Evolutionary conservation across 140 eudicot species (phyloP), one percentile per base, ranked within the genome.

Genomic region (Stevia rebaudiana): DNA sequence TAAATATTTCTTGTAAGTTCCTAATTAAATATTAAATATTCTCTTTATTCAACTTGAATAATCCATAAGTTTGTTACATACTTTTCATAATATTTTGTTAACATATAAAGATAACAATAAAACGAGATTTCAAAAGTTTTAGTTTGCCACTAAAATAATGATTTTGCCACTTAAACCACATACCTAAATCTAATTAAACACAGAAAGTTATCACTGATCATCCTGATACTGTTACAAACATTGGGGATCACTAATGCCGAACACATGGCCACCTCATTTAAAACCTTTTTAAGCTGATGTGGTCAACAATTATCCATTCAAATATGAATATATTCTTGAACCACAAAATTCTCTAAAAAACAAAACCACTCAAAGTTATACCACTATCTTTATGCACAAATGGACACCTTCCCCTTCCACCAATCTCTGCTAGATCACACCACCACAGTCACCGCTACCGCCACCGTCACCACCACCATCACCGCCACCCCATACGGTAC

Each of bases 401-500:
- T 76, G 83, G 69, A 70, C 36, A 19, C 65, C 47, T 74, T 69
- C 55, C 63, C 3, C 55, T 78, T 78, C 73, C 61, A 44, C 68
- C 81, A 50, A 16, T 80, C 90, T 52, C 80, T 86, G 23, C 3
- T 80, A 28, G 24, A 79, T 69, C 16, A 56, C 60, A 11, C 79
- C 63, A 8, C 66, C 28, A 1, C 64, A 56, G 6, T 73, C 53
- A 4, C 55, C 57, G 3, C 68, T 18, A 8, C 59, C 25, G 33
- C 66, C 28, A 1, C 64, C 63, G 7, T 73, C 53, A 4, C 55
- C 57, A 2, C 68, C 23, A 8, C 59, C 25, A 21, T 43, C 61
- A 5, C 72, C 70, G 3, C 72, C 58, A 18, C 65, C 51, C 2
- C 53, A 18, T 44, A 42, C 9, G 39, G 22, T 52, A 37, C 3